These are phyloP conservation scores for Diaporthe eres DNA, from an alignment of 2,329 filamentous ascomycete genomes.

Conservation along the genomic window DNA sequence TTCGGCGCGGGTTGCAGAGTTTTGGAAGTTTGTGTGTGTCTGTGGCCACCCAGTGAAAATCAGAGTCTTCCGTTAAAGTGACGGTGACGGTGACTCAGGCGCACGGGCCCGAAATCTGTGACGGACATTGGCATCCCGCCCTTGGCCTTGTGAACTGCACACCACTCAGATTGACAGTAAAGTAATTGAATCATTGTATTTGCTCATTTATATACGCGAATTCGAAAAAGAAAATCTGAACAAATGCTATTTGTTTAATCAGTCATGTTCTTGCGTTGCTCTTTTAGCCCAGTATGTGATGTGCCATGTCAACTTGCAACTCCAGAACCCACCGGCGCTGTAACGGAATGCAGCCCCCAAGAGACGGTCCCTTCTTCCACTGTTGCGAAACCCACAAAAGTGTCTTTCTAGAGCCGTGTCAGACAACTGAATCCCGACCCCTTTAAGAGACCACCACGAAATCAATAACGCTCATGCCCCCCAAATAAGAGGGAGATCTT, in stretches of 20 bases:
- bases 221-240: background rate
- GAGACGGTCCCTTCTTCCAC: background rate
- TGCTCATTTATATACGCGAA: background rate
- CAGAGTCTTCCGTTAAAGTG: conserved; percentile 9
- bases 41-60: conserved; percentile 22
- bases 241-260: background rate
- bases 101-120: background rate
- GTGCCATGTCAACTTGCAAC: background rate
- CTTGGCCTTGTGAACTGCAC: background rate
- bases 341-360: background rate
- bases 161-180: background rate
- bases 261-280: background rate
- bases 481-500: background rate
- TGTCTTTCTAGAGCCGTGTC: background rate
- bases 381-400: background rate
- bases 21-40: conserved; percentile 42
- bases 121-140: background rate
- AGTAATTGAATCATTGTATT: background rate
- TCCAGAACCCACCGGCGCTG: background rate
- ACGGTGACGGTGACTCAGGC: background rate
- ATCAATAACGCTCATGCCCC: conserved; percentile 12
- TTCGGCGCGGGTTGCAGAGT: conserved; percentile 41
- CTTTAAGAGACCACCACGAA: background rate
- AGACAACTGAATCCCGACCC: background rate
- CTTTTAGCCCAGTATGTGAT: conserved; percentile 1